Evolutionary conservation across 2,329 filamentous ascomycete genomes (phyloP).

Genomic region (Basipetospora chlamydospora): DNA sequence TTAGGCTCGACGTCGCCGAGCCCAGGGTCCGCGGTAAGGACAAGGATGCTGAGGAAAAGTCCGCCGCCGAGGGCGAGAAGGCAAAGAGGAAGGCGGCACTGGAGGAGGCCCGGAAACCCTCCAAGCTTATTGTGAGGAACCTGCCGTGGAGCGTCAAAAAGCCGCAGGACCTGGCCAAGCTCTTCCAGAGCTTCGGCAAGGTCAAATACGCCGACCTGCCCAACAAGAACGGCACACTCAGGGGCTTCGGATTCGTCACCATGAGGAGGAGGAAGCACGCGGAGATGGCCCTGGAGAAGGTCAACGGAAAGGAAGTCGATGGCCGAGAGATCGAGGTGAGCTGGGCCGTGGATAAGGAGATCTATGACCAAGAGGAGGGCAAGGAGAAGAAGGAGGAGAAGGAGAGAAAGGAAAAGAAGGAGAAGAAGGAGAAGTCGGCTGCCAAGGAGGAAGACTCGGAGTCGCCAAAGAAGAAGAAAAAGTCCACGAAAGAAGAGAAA

Average conservation of each 20-base stretch:
- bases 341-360: constrained; percentile 86
- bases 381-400: constrained; percentile 23
- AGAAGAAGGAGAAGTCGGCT: constrained; percentile 20
- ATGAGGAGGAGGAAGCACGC: constrained; percentile 82
- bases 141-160: constrained; percentile 91
- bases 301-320: constrained; percentile 86
- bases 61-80: constrained; percentile 27
- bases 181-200: constrained; percentile 84
- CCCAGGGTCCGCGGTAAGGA: constrained; percentile 55
- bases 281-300: constrained; percentile 65
- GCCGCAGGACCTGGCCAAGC: constrained; percentile 58
- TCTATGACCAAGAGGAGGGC: constrained; percentile 38
- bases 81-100: constrained; percentile 42
- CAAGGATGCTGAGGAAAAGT: constrained; percentile 23
- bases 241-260: constrained; percentile 87
- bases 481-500: constrained; percentile 16
- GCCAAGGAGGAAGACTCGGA: constrained; percentile 11
- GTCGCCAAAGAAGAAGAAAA: constrained; percentile 23
- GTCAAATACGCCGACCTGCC: constrained; percentile 79
- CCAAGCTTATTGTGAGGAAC: constrained; percentile 81
- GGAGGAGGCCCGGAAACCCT: constrained; percentile 43
- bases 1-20: constrained; percentile 80
- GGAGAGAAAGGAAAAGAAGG: constrained; percentile 24
- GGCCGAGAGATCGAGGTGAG: constrained; percentile 84
- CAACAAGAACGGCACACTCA: constrained; percentile 58